Base-by-base conservation (phyloP, 805 yeast species). In the Deakozyma indianensis region DNA sequence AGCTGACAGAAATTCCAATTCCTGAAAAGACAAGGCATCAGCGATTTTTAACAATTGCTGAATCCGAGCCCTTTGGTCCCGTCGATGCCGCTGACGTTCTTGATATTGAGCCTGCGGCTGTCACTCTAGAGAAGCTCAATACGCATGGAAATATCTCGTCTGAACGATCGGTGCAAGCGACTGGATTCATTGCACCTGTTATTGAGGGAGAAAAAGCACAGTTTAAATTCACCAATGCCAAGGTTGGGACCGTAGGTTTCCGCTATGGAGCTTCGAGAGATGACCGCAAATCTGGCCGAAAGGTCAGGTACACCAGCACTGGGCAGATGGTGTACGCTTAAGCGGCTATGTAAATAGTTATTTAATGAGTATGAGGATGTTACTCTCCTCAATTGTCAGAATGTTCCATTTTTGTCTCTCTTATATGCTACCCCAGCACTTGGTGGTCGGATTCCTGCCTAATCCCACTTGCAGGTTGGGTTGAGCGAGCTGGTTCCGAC, bases 11-110 rank as follows among this genome's bases (percentile, higher is more conserved):
- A 69, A 84, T 88, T 68, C 96, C 96, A 27, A 78, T 83, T 44
- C 95, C 95, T 25, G 74, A 77, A 52, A 84, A 81, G 64, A 83
- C 95, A 2, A 69, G 80, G 51, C 78, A 77, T 51, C 85, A 94
- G 51, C 71, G 90, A 52, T 88, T 88, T 68, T 65, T 85, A 59
- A 82, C 94, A 11, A 80, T 90, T 60, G 90, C 95, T 7, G 98
- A 90, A 65, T 79, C 87, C 23, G 94, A 87, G 66, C 95, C 95
- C 7, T 88, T 90, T 60, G 96, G 96, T 4, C 95, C 96, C 3
- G 73, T 87, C 3, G 97, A 92, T 59, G 96, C 98, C 14, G 96
- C 98, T 43, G 69, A 77, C 47, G 74, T 82, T 35, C 75, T 85
- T 51, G 87, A 74, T 40, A 70, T 90, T 51, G 88, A 84, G 60